Percentiles rank a stretch among this genome's conserved stretches.
Conservation (phyloP, 768 basidiomycete genomes). For the Leucosporidium yakuticum region DNA sequence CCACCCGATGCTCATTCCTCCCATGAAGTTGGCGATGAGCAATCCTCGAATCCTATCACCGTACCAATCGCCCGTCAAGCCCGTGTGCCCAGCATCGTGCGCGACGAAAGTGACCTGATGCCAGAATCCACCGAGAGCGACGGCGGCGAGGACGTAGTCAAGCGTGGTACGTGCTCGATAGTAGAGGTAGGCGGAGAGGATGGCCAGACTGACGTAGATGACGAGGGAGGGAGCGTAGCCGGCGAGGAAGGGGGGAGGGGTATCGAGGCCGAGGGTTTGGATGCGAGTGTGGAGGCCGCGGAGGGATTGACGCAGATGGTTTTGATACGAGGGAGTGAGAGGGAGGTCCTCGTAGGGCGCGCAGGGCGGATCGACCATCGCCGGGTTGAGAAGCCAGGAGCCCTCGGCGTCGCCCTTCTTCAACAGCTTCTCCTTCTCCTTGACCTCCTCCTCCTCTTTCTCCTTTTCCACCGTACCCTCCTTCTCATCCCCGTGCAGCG, state of each 20-base stretch:
- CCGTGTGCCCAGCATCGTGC: slow-evolving; percentile 93
- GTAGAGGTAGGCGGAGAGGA: slow-evolving; percentile 59
- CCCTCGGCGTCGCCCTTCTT: background rate
- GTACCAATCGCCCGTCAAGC: slow-evolving; percentile 81
- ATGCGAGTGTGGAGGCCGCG: slow-evolving; percentile 69
- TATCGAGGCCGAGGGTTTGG: slow-evolving; percentile 72
- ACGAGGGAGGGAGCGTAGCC: slow-evolving; percentile 84
- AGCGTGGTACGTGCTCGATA: slow-evolving; percentile 28
- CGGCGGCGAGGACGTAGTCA: slow-evolving; percentile 61
- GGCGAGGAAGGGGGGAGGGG: slow-evolving; percentile 64
- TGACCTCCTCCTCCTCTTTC: background rate
- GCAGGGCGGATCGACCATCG: slow-evolving; percentile 27
- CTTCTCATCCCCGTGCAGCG: background rate
- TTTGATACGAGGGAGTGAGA: slow-evolving; percentile 29
- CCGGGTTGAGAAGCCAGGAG: slow-evolving; percentile 12
- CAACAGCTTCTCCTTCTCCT: background rate
- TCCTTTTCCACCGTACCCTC: background rate
- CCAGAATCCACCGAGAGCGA: slow-evolving; percentile 82
- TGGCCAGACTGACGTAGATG: slow-evolving; percentile 66
- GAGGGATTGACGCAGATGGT: slow-evolving; percentile 55
- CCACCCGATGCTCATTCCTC: slow-evolving; percentile 93
- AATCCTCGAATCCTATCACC: slow-evolving; percentile 73
- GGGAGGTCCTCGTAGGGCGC: slow-evolving; percentile 13
- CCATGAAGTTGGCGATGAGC: slow-evolving; percentile 73
- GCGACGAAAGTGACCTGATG: slow-evolving; percentile 89